Base-by-base conservation (phyloP, 2,329 filamentous ascomycete genomes). In the Beauveria sp. region DNA sequence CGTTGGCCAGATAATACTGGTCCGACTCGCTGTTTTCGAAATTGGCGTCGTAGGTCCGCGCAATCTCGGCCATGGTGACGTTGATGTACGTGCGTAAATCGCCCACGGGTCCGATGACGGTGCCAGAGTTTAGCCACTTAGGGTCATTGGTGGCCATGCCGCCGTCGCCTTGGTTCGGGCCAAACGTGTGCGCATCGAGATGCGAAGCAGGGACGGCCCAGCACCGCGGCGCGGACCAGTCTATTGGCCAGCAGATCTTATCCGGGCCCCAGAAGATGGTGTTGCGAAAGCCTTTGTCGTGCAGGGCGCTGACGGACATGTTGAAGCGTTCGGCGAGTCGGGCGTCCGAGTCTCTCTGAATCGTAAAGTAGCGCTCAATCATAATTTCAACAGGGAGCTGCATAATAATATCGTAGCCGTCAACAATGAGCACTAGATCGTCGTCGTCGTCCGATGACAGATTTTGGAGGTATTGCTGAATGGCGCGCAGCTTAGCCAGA, bases 351-450 rank as follows among this genome's bases (percentile, higher is more conserved):
- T 78, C 76, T n/a, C 76, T 73, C 20, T 82, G 69, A 18, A 84
- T 73, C 16, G 77, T 73, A 65, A 85, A 82, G 70, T 88, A 90
- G 49, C 86, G 79, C 65, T 81, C 74, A 28, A 90, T 79, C 65
- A 89, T 73, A 22, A 88, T 77, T 47, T 86, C 81, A 3, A 84
- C 80, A 0, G 86, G 85, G 2, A 89, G 74, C 69, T 90, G 87
- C 63, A 88, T 84, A 74, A 85, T 84, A 1, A 85, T 77, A 62
- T 89, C 84, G 69, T 84, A 80, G 1, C 82, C 85, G 68, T 89
- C 86, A 6, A 86, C 78, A 52, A 89, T 77, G 62, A 89, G 72
- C 8, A 88, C 79, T 30, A 90, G 71, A 68, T 90, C 87, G 22
- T 83, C 76, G 61, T 86, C 71, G 5, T 72, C 67, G 9, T 64